These are phyloP conservation scores for Candida sojae DNA, from an alignment of 1,139 yeast genomes.

Conservation along the genomic window DNA sequence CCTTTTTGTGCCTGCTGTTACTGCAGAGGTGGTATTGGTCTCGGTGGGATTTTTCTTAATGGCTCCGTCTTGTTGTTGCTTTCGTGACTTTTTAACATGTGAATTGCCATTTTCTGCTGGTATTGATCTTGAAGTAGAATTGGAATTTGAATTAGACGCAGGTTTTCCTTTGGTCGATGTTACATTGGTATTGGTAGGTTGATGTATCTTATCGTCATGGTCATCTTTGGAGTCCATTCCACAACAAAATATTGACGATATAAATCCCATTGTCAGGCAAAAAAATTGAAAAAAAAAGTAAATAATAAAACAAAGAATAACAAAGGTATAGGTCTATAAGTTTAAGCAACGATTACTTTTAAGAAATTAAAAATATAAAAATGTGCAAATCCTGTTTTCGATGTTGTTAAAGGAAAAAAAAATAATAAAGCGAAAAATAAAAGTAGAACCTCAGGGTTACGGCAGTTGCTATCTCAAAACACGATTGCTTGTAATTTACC, in stretches of 20 bases:
- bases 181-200: constrained; percentile 3
- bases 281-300: neutral
- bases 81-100: neutral
- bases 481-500: neutral
- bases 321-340: neutral
- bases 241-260: constrained; percentile 44
- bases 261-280: constrained; percentile 21
- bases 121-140: constrained; percentile 5
- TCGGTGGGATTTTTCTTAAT: constrained; percentile 1
- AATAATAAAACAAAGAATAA: neutral
- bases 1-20: neutral
- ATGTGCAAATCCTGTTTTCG: neutral
- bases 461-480: neutral
- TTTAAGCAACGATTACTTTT: neutral
- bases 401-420: neutral
- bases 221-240: constrained; percentile 40
- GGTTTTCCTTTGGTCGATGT: constrained; percentile 3
- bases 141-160: constrained; percentile 2
- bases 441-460: neutral
- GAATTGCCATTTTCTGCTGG: neutral
- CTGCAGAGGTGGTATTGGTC: constrained; percentile 1
- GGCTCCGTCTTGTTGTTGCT: constrained; percentile 1
- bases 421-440: neutral
- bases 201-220: constrained; percentile 27
- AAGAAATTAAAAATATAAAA: neutral